Percentiles rank a stretch among this genome's conserved stretches.
These are phyloP conservation scores for Aspergillus baeticus DNA, from an alignment of 495 filamentous ascomycete species.

Conservation along the genomic window DNA sequence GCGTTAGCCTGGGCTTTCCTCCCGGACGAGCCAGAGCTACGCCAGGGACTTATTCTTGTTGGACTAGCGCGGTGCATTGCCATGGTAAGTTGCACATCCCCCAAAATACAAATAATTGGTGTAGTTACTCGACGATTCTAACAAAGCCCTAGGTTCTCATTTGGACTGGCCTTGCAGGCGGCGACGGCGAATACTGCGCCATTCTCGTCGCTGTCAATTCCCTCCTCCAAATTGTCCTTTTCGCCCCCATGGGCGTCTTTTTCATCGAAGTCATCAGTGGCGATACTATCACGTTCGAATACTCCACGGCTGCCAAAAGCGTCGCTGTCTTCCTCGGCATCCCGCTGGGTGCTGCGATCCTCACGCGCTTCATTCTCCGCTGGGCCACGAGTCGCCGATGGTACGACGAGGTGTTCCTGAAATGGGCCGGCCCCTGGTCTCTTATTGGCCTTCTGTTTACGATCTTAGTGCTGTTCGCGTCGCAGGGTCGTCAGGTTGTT, in stretches of 20 bases:
- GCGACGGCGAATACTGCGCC: slow-evolving; percentile 81
- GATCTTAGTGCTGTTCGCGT: slow-evolving; percentile 81
- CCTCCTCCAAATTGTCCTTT: slow-evolving; percentile 81
- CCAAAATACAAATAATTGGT: neutral
- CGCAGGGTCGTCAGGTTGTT: slow-evolving; percentile 75
- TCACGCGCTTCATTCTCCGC: slow-evolving; percentile 67
- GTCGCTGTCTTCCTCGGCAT: slow-evolving; percentile 87
- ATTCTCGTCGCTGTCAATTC: slow-evolving; percentile 89
- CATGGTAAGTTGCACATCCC: slow-evolving; percentile 55
- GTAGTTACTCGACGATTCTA: neutral
- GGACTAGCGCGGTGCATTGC: slow-evolving; percentile 79
- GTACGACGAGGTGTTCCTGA: slow-evolving; percentile 68
- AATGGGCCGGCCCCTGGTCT: slow-evolving; percentile 67
- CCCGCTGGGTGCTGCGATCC: slow-evolving; percentile 72
- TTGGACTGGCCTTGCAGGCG: slow-evolving; percentile 75
- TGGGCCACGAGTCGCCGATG: slow-evolving; percentile 51
- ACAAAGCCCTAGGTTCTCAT: slow-evolving; percentile 60
- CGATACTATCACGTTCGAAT: slow-evolving; percentile 50
- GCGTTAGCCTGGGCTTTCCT: slow-evolving; percentile 78
- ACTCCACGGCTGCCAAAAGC: slow-evolving; percentile 69
- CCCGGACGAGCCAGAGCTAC: slow-evolving; percentile 65
- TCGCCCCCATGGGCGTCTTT: slow-evolving; percentile 74
- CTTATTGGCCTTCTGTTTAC: slow-evolving; percentile 84
- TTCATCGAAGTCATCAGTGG: slow-evolving; percentile 71
- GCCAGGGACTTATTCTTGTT: slow-evolving; percentile 74